Base-by-base conservation (phyloP, 805 yeast genomes). In the Yarrowia deformans region DNA sequence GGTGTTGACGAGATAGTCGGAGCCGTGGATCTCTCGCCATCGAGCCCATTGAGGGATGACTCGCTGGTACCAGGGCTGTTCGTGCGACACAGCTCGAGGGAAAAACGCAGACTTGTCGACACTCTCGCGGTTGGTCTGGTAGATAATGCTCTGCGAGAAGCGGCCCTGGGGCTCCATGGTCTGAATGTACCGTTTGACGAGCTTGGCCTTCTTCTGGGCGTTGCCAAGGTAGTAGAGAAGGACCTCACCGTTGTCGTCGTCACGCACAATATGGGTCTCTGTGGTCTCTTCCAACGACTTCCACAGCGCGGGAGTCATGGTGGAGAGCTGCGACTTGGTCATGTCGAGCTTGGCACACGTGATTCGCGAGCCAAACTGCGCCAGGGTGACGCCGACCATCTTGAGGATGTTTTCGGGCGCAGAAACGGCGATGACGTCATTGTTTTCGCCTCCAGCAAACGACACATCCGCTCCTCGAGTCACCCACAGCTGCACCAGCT, bases 1-100 rank as follows among this genome's bases (percentile, higher is more conserved):
- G 9, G 18, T 7, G 32, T 60, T 34, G 37, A 43, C 19, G 12
- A 45, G 6, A 18, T 18, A 60, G 16, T 45, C 66, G 1, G 52
- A 18, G 5, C 52, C 52, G 32, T 60, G 66, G 16, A 60, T 60
- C 23, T 60, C 66, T 2, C 52, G 40, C 66, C 66, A 60, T 45
- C 66, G 7, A 3, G 52, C 48, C 66, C 66, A 60, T 9, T 18
- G 19, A 1, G 13, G 19, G 6, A 34, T 18, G 4, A 13, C 52
- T 13, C 66, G 2, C 34, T 43, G n/a, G 42, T 43, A 19, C 66
- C 66, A 60, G 3, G 66, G 66, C 18, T 32, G 66, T 34, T 60
- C 66, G 3, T 45, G 43, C 1, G 66, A 10, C 8, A 60, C 66
- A 9, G 42, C 16, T 43, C 66, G 14, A 2, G 52, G 34, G 29